phyloP scores from a whole-genome alignment of 2,329 filamentous ascomycete genomes.

The Cordyceps militaris region DNA sequence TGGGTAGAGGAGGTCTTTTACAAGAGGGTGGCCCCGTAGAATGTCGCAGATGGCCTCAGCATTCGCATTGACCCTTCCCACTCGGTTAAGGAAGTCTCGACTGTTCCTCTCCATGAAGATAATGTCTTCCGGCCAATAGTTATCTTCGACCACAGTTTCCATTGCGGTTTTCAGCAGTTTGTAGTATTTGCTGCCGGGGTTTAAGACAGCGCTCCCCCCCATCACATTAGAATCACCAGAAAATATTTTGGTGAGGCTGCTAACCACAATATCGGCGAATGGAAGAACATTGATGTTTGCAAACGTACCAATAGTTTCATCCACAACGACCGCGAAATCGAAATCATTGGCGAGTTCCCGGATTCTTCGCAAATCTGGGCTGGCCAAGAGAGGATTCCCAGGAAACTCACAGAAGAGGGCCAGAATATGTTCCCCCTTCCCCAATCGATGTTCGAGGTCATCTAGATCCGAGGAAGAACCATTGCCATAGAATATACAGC shows the following conservation, averaged over 20 bases:
- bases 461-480: slow-evolving; percentile 73
- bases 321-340: slow-evolving; percentile 83
- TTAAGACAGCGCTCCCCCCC: slow-evolving; percentile 69
- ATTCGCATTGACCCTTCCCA: slow-evolving; percentile 78
- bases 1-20: slow-evolving; percentile 82
- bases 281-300: slow-evolving; percentile 91
- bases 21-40: slow-evolving; percentile 50
- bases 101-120: slow-evolving; percentile 96
- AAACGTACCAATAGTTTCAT: slow-evolving; percentile 96
- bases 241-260: slow-evolving; percentile 94
- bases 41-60: slow-evolving; percentile 76
- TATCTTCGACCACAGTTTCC: slow-evolving; percentile 68
- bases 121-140: slow-evolving; percentile 88
- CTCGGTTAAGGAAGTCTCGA: slow-evolving; percentile 77
- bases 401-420: slow-evolving; percentile 93
- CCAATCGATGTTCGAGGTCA: slow-evolving; percentile 67
- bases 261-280: slow-evolving; percentile 85
- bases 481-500: slow-evolving; percentile 80
- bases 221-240: slow-evolving; percentile 97
- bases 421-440: slow-evolving; percentile 67
- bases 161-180: slow-evolving; percentile 58
- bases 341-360: slow-evolving; percentile 71
- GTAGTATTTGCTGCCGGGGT: slow-evolving; percentile 65
- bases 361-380: slow-evolving; percentile 79
- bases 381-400: slow-evolving; percentile 79